Evolutionary conservation across 768 basidiomycete species (phyloP), one percentile per base, ranked within the genome.

Genomic region (Lyophyllum semitale): DNA sequence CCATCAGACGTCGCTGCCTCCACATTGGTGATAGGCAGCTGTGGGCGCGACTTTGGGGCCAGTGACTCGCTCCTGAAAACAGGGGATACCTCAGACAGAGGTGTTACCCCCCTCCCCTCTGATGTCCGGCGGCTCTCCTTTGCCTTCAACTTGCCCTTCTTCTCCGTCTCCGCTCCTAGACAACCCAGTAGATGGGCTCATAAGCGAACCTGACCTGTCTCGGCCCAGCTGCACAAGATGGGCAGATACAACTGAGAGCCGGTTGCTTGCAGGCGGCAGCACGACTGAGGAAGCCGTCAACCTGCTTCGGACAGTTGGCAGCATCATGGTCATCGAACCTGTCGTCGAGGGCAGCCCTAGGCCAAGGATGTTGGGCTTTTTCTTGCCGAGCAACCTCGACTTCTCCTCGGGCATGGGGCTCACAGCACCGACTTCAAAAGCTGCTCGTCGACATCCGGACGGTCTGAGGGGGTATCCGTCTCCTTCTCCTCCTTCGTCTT

Each of bases 351-450:
- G 87, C 15, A 87, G 59, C 0, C 86, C 86, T 2, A 89, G 68
- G 0, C 84, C 87, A 9, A 90, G 73, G 48, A 85, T 82, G 29
- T 81, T 82, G 30, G 77, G 74, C 63, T 86, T 88, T 79, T 84
- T 86, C 64, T 77, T 79, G 0, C 75, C 75, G 0, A 81, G 73
- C 2, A 76, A 74, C 27, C 73, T 75, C 1, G 67, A 53, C n/a
- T 59, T 65, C 2, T 59, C 67, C 23, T 60, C 61, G 20, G 72
- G 71, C 70, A 73, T 8, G 73, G 69, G 48, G 72, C 79, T 59
- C 82, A 73, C 4, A 75, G 54, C 71, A n/a, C 88, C 88, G 0
- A 81, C 79, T 64, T 90, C 89, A 61, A 89, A n/a, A 90, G 62
- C 82, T 84, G 66, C 84, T 84, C 2, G 80, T 76, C 1, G 86